Evolutionary conservation across 176 grass and related monocot genomes (phyloP).

Genomic region (Juncus inflexus): DNA sequence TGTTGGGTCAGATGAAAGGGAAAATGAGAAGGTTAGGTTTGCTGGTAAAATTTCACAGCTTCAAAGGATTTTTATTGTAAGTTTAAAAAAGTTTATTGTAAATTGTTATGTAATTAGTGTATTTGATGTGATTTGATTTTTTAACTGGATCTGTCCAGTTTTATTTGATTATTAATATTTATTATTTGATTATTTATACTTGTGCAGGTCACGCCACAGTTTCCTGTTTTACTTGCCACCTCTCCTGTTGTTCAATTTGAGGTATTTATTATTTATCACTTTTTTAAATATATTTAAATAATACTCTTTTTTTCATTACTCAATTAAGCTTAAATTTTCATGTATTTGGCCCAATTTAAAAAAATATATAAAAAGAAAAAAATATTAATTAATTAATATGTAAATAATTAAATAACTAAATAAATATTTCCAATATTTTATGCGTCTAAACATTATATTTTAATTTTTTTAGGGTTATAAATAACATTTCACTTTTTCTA

Average conservation of each 20-base stretch:
- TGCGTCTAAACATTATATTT: neutral
- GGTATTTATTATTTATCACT: constrained; percentile 24
- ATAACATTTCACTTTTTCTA: constrained; percentile 7
- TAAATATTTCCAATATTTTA: too few relatives aligned
- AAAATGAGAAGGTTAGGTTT: constrained; percentile 52
- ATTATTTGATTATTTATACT: constrained; percentile 18
- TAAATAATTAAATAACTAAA: too few relatives aligned
- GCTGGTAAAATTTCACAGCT: constrained; percentile 71
- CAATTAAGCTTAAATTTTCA: too few relatives aligned
- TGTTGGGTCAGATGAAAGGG: constrained; percentile 46
- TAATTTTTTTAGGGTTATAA: neutral
- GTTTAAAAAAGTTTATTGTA: neutral
- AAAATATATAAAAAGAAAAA: too few relatives aligned
- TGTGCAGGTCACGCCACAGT: constrained; percentile 71
- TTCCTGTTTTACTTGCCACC: constrained; percentile 75
- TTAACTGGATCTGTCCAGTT: too few relatives aligned
- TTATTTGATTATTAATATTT: constrained; percentile 7
- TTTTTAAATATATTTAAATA: too few relatives aligned
- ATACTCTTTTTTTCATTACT: too few relatives aligned
- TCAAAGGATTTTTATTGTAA: constrained; percentile 94
- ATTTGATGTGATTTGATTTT: neutral
- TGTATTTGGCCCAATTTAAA: too few relatives aligned
- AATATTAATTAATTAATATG: too few relatives aligned
- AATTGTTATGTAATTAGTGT: constrained; percentile 9
- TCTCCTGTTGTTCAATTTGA: constrained; percentile 80